Evolutionary conservation across 2,329 filamentous ascomycete genomes (phyloP).

Genomic region (Cercospora brassicicola): DNA sequence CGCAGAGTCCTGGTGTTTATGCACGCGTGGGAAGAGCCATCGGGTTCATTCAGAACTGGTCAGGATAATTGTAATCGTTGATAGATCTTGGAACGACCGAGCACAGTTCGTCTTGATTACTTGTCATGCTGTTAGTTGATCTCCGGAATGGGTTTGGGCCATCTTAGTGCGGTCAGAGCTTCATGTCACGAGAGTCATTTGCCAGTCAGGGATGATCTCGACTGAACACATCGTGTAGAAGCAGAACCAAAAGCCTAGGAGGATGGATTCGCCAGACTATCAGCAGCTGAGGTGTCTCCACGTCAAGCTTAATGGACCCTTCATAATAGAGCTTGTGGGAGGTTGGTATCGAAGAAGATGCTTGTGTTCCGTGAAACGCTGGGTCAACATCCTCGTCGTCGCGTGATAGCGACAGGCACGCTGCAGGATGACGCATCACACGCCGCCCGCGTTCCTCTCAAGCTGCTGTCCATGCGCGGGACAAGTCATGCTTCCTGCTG

Average conservation of each 20-base stretch:
- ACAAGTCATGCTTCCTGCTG: conserved; percentile 1
- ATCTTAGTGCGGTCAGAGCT: neutral
- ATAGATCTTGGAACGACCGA: neutral
- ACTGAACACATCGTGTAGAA: neutral
- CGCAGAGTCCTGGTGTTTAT: conserved; percentile 1
- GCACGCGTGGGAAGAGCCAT: conserved; percentile 2
- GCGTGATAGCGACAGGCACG: conserved; percentile 3
- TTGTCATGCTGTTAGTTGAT: neutral
- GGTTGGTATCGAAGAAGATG: neutral
- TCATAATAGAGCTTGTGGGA: neutral
- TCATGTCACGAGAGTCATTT: neutral
- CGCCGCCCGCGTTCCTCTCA: neutral
- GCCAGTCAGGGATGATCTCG: neutral
- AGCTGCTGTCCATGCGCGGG: neutral
- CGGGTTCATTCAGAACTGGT: neutral
- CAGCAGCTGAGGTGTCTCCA: neutral
- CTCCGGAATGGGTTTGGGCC: neutral
- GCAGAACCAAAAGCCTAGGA: too few species aligned
- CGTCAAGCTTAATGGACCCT: neutral
- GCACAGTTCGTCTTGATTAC: neutral
- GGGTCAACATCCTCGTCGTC: conserved; percentile 4
- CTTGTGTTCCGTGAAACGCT: neutral
- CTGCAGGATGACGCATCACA: neutral
- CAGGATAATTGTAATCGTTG: neutral
- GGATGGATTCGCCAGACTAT: neutral